These are phyloP conservation scores for Fusarium pseudonygamai DNA, from an alignment of 2,329 filamentous ascomycete genomes.

Conservation along the genomic window DNA sequence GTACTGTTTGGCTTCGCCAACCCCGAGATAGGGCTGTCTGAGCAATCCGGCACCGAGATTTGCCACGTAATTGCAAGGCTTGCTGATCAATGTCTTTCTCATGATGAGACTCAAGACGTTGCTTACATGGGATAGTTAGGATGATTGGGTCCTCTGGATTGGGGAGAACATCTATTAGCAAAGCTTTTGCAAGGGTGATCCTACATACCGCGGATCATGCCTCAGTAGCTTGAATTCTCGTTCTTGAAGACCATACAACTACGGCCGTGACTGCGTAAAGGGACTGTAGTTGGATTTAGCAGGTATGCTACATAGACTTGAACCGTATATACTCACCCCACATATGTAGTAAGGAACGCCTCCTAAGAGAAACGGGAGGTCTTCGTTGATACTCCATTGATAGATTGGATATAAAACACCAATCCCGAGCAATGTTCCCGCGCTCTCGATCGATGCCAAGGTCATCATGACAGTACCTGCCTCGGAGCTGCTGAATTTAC, in stretches of 20 bases:
- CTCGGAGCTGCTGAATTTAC: background rate
- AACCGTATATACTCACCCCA: background rate
- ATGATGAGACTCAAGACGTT: background rate
- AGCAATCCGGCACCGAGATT: background rate
- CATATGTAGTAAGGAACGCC: background rate
- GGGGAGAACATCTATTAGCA: background rate
- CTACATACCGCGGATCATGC: background rate
- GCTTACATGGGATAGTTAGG: too few relatives aligned
- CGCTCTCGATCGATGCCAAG: background rate
- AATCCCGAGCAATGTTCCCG: background rate
- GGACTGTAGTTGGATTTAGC: background rate
- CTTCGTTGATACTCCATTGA: background rate
- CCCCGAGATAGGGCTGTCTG: background rate
- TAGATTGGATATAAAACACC: background rate
- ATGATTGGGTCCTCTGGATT: background rate
- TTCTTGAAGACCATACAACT: background rate
- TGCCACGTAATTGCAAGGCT: rapidly evolving
- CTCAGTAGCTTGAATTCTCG: too few relatives aligned
- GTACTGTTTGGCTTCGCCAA: rapidly evolving
- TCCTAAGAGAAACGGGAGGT: background rate
- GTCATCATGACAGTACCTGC: background rate
- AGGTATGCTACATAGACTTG: too few relatives aligned
- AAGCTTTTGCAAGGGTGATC: too few relatives aligned
- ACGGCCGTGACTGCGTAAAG: background rate
- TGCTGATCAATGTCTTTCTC: too few relatives aligned